Percentiles rank a stretch among this genome's conserved stretches.
phyloP scores from a whole-genome alignment of 2,329 filamentous ascomycete genomes.

The Hymenoscyphus infarciens region DNA sequence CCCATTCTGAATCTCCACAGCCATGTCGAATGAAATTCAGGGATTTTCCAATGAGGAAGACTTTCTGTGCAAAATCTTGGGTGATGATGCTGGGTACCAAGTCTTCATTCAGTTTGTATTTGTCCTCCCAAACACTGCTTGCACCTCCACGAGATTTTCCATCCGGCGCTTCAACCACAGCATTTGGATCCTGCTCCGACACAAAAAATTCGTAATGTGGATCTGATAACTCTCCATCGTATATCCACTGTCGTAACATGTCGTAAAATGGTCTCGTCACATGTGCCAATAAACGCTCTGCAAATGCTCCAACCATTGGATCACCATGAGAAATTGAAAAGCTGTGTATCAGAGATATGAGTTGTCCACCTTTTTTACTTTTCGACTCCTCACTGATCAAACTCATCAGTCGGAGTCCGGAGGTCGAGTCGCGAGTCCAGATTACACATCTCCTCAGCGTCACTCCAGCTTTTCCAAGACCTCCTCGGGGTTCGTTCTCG shows the following conservation, averaged over 20 bases:
- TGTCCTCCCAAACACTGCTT: constrained; percentile 96
- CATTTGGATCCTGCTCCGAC: constrained; percentile 66
- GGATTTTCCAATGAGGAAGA: constrained; percentile 96
- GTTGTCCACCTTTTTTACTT: constrained; percentile 79
- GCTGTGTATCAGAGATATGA: constrained; percentile 89
- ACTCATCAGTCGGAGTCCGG: constrained; percentile 90
- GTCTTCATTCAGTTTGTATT: constrained; percentile 78
- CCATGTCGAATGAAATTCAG: constrained; percentile 97
- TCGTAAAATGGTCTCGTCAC: constrained; percentile 95
- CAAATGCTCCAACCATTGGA: constrained; percentile 89
- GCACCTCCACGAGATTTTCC: constrained; percentile 57
- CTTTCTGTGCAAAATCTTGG: constrained; percentile 88
- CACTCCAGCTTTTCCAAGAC: constrained; percentile 81
- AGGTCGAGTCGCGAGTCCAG: constrained; percentile 95
- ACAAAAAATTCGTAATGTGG: constrained; percentile 96
- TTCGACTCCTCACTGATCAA: constrained; percentile 89
- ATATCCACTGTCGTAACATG: constrained; percentile 95
- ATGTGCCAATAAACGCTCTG: constrained; percentile 79
- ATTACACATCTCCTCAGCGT: constrained; percentile 94
- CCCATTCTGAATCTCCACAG: constrained; percentile 91
- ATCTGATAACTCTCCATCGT: constrained; percentile 96
- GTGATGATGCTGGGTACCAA: constrained; percentile 96
- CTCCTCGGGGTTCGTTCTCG: constrained; percentile 61
- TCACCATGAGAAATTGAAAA: constrained; percentile 94
- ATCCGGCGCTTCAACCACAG: constrained; percentile 43